Conservation (phyloP, 2,329 filamentous ascomycete genomes). For the Fusarium anthophilum region DNA sequence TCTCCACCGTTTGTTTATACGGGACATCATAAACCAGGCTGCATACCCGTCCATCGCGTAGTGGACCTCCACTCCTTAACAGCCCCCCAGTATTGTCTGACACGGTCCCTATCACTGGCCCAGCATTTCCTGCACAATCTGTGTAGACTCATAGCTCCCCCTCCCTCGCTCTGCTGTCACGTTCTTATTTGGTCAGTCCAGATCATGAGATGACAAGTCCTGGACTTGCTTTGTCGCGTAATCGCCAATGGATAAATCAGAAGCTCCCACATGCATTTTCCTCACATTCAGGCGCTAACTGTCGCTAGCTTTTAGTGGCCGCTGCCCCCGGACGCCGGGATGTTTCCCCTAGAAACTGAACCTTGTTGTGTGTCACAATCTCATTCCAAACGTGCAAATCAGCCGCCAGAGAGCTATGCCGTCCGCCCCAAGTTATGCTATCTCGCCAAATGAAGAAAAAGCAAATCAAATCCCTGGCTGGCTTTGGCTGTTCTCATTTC, state of each 20-base stretch:
- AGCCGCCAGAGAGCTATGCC: slow-evolving; percentile 8
- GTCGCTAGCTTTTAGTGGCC: slow-evolving; percentile 35
- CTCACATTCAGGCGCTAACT: slow-evolving; percentile 21
- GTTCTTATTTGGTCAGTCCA: slow-evolving; percentile 14
- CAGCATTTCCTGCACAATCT: slow-evolving; percentile 5
- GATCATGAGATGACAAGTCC: slow-evolving; percentile 6
- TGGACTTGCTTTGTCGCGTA: background rate
- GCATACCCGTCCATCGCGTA: slow-evolving; percentile 5
- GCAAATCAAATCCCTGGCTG: slow-evolving; percentile 21
- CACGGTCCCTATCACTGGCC: slow-evolving; percentile 16
- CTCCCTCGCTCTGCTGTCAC: slow-evolving; percentile 27
- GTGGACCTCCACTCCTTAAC: slow-evolving; percentile 9
- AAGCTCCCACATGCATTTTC: slow-evolving; percentile 18
- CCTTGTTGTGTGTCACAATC: slow-evolving; percentile 9
- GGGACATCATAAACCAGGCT: background rate
- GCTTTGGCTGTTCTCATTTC: slow-evolving; percentile 12
- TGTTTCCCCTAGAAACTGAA: slow-evolving; percentile 17
- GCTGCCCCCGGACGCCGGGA: slow-evolving; percentile 25
- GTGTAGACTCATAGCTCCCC: slow-evolving; percentile 3
- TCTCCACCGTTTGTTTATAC: background rate
- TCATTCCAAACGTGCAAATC: slow-evolving; percentile 16
- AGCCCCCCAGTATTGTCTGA: slow-evolving; percentile 13
- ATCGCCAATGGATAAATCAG: slow-evolving; percentile 18
- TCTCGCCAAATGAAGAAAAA: slow-evolving; percentile 17
- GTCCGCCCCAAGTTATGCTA: background rate